These are phyloP conservation scores for Agaricus subrufescens DNA, from an alignment of 768 basidiomycete genomes.

Conservation along the genomic window DNA sequence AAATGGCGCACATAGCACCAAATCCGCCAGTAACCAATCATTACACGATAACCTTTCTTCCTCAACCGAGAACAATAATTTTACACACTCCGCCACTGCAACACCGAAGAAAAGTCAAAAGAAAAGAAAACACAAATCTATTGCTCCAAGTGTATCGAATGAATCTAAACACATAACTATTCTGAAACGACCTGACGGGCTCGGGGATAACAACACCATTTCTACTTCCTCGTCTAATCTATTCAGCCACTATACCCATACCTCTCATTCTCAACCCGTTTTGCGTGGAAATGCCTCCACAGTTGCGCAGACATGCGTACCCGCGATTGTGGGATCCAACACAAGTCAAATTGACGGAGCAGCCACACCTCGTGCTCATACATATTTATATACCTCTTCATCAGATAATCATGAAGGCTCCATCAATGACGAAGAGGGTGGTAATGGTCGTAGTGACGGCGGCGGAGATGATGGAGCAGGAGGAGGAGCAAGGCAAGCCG, in stretches of 20 bases:
- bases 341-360: background rate
- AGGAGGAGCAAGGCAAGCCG: slow-evolving; percentile 19
- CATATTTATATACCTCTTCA: slow-evolving; percentile 2
- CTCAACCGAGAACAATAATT: background rate
- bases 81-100: background rate
- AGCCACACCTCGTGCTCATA: slow-evolving; percentile 1
- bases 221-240: background rate
- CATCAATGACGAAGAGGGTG: slow-evolving; percentile 2
- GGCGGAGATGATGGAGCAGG: slow-evolving; percentile 6
- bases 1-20: background rate
- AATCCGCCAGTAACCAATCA: background rate
- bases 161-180: slow-evolving; percentile 3
- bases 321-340: slow-evolving; percentile 3
- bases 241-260: background rate
- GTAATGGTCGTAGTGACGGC: background rate
- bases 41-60: background rate
- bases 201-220: background rate
- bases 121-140: background rate
- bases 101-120: background rate
- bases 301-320: background rate
- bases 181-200: background rate
- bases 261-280: background rate
- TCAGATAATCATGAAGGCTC: slow-evolving; percentile 2
- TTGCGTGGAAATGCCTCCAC: background rate
- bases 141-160: background rate